Evolutionary conservation across 805 yeast species (phyloP).

Genomic region (Metschnikowia anglica): DNA sequence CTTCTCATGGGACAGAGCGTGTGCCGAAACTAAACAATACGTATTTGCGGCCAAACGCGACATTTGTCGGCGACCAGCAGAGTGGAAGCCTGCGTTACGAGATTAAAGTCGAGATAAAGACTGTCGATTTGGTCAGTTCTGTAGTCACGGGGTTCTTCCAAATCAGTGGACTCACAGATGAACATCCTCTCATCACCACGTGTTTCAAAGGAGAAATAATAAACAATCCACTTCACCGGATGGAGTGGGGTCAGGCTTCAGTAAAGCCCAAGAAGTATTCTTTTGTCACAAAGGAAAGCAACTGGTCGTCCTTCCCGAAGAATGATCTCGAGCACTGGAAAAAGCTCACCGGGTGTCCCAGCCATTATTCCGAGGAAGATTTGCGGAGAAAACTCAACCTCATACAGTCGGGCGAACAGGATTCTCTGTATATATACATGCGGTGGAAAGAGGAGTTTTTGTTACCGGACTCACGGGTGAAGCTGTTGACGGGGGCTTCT

Average conservation of each 20-base stretch:
- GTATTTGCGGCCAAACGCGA: slow-evolving; percentile 60
- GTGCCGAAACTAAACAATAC: slow-evolving; percentile 35
- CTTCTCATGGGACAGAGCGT: slow-evolving; percentile 9
- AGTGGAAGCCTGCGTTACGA: slow-evolving; percentile 64
- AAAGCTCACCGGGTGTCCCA: slow-evolving; percentile 42
- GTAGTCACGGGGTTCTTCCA: slow-evolving; percentile 58
- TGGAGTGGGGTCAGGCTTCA: slow-evolving; percentile 24
- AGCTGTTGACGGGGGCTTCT: slow-evolving; percentile 68
- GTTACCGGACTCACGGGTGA: slow-evolving; percentile 73
- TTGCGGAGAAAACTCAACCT: slow-evolving; percentile 27
- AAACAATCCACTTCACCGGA: slow-evolving; percentile 43
- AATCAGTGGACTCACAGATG: slow-evolving; percentile 62
- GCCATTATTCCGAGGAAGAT: slow-evolving; percentile 47
- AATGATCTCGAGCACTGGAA: slow-evolving; percentile 53
- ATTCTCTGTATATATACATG: slow-evolving; percentile 61
- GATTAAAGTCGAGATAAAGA: slow-evolving; percentile 65
- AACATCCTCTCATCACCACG: slow-evolving; percentile 64
- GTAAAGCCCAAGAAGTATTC: slow-evolving; percentile 36
- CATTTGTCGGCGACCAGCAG: slow-evolving; percentile 67
- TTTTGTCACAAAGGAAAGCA: slow-evolving; percentile 55
- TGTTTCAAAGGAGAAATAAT: slow-evolving; percentile 72
- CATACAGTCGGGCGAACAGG: slow-evolving; percentile 33
- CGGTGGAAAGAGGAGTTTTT: slow-evolving; percentile 92
- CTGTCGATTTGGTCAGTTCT: slow-evolving; percentile 54
- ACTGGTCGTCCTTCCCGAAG: slow-evolving; percentile 51